Base-by-base conservation (phyloP, 805 yeast genomes). In the Maudiozyma saulgeensis region DNA sequence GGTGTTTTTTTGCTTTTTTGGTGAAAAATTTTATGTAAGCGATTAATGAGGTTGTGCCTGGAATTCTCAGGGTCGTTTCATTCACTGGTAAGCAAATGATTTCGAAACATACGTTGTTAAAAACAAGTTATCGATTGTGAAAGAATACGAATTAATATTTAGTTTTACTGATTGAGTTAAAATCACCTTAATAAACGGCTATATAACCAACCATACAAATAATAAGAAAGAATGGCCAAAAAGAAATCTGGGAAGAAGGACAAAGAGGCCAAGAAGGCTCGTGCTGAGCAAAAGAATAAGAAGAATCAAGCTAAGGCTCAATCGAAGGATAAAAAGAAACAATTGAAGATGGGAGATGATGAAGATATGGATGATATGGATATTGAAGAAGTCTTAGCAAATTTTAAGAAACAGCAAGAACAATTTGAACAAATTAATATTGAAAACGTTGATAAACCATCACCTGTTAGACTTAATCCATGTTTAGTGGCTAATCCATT, bases 191-290 rank as follows among this genome's bases (percentile, higher is more conserved):
- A n/a, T n/a, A n/a, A n/a, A n/a, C n/a, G n/a, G 18, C 8, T 35
- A 35, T 3, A 15, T 13, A 35, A 3, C 18, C 18, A 15, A 15
- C 2, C 5, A 6, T 11, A 7, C 9, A 34, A 9, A 35, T n/a
- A 4, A 6, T 35, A 35, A 35, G n/a, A 15, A 13, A n/a, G 16
- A 35, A 90, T 90, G 97, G 97, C 91, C 15, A 91, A 90, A 71
- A 86, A 79, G 65, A 82, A 46, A 19, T 21, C 44, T 4, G 42
- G 75, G 53, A 88, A 87, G 69, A 87, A 88, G 67, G 82, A 87
- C 56, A 89, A 88, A 67, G 96, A 87, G 44, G 87, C 96, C 58
- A 88, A 88, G 68, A 89, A 88, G 76, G 95, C 93, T 21, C 79
- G 96, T 44, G 72, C 84, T 28, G 95, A 91, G 37, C 87, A 79